A percentile compares a stretch with the other conserved stretches of the same genome.
Conservation (phyloP, 495 filamentous ascomycete species). For the Penicillium flavigenum region DNA sequence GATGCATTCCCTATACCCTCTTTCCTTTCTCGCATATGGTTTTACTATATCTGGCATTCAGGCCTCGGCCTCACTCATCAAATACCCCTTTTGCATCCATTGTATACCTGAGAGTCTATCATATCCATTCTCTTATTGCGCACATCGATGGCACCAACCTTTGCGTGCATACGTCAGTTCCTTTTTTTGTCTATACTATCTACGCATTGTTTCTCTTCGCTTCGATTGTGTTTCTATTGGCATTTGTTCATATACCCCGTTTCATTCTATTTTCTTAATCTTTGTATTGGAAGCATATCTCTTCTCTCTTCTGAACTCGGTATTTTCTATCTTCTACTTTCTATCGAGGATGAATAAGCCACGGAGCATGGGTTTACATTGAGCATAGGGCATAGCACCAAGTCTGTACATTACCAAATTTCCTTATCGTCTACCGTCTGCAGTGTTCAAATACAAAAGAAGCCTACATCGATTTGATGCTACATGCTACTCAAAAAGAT, state of each 20-base stretch:
- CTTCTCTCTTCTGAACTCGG: not conserved
- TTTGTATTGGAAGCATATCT: not conserved
- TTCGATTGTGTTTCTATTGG: not conserved
- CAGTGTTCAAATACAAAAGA: not conserved
- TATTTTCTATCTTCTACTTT: not conserved
- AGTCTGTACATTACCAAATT: not conserved
- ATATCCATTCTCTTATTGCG: slow-evolving; percentile 1
- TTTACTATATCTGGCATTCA: slow-evolving; percentile 5
- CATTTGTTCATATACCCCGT: slow-evolving; percentile 9
- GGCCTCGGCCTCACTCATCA: not conserved
- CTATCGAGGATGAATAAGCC: not conserved
- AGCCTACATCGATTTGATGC: not conserved
- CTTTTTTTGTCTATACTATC: not conserved
- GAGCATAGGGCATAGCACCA: not conserved
- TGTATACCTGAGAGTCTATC: slow-evolving; percentile 7
- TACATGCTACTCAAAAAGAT: not conserved
- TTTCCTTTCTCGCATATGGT: not conserved
- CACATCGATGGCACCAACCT: not conserved
- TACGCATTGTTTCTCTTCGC: not conserved
- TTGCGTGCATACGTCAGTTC: not conserved
- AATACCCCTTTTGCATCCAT: slow-evolving; percentile 9
- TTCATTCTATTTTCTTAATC: not conserved
- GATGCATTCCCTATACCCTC: slow-evolving; percentile 6
- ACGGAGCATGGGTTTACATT: not conserved
- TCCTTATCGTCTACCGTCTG: not conserved